Evolutionary conservation across 805 yeast species (phyloP).

Genomic region (Kodamaea restingae): DNA sequence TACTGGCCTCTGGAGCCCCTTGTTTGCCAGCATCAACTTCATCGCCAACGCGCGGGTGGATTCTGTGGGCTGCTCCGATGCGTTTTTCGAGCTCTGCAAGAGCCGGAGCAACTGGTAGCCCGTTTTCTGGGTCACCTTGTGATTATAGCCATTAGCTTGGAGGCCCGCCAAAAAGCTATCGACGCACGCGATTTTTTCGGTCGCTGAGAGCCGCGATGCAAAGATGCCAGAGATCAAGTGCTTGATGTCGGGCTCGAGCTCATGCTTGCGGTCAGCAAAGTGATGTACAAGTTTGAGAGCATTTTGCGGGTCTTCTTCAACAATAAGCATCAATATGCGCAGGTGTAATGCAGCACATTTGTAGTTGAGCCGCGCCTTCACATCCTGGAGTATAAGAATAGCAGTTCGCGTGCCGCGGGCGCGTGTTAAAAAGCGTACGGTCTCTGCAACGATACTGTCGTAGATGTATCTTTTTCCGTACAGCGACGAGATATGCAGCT

Average conservation of each 20-base stretch:
- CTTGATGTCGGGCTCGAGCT: slow-evolving; percentile 17
- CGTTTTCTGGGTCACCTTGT: slow-evolving; percentile 13
- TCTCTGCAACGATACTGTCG: slow-evolving; percentile 16
- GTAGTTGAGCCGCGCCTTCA: slow-evolving; percentile 16
- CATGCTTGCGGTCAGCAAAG: slow-evolving; percentile 18
- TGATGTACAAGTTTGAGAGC: slow-evolving; percentile 22
- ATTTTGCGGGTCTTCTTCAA: slow-evolving; percentile 24
- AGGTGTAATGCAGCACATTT: slow-evolving; percentile 14
- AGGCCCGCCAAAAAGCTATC: slow-evolving; percentile 16
- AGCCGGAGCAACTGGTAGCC: slow-evolving; percentile 15
- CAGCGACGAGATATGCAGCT: slow-evolving; percentile 3
- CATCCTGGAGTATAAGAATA: slow-evolving; percentile 18
- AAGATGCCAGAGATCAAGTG: slow-evolving; percentile 26
- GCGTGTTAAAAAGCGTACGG: slow-evolving; percentile 18
- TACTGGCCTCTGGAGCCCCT: slow-evolving; percentile 6
- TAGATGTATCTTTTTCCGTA: slow-evolving; percentile 19
- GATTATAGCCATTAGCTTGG: slow-evolving; percentile 17
- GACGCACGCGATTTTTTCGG: slow-evolving; percentile 18
- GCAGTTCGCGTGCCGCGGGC: slow-evolving; percentile 10
- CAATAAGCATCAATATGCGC: slow-evolving; percentile 21
- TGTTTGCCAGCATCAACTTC: slow-evolving; percentile 5
- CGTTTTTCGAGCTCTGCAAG: slow-evolving; percentile 2
- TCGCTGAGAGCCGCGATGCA: slow-evolving; percentile 14
- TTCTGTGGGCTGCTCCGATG: not conserved
- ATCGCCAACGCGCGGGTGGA: slow-evolving; percentile 3